Evolutionary conservation across 495 filamentous ascomycete genomes (phyloP), one percentile per base, ranked within the genome.

Genomic region (Penicillium ucsense): DNA sequence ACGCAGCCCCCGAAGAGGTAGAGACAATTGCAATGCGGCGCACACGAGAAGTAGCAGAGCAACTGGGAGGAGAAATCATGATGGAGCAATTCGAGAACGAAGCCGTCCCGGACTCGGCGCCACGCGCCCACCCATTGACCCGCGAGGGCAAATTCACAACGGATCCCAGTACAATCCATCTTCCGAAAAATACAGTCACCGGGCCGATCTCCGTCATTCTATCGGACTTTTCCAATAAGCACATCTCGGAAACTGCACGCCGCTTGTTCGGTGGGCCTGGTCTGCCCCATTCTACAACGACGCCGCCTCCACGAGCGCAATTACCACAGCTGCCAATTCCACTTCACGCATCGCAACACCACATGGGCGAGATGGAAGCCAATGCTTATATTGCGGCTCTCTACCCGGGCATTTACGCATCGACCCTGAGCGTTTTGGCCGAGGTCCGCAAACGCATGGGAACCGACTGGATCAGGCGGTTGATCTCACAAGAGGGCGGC

Each of bases 381-480:
- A 88, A 95, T 72, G 77, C 82, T 3, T 96, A 80, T 53, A 54
- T 95, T 29, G 79, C 89, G 4, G 79, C 81, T 6, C 73, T 94
- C 8, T 80, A 94, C 59, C 91, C 92, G 1, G 85, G 82, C 1
- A 74, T 84, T 45, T 95, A 94, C 61, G 81, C 90, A 1, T 75
- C 85, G 6, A 62, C 79, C 0, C 78, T 84, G 63, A 86, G 85
- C 52, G 72, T 81, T 6, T 55, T 98, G 31, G 84, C 86, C 0
- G 92, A 98, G 68, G 71, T 89, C 9, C 82, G 92, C 33, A 89
- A 89, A 58, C 80, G 92, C 9, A 67, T 97, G 29, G 92, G 92
- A 20, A 67, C 79, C 1, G 69, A 82, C 10, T 98, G 92, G 92
- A 65, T 95, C 12, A 74, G 79, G 20, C 66, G 72, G 33, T 68